These are phyloP conservation scores for Fusarium cicatricum DNA, from an alignment of 2,329 filamentous ascomycete species.

Conservation along the genomic window DNA sequence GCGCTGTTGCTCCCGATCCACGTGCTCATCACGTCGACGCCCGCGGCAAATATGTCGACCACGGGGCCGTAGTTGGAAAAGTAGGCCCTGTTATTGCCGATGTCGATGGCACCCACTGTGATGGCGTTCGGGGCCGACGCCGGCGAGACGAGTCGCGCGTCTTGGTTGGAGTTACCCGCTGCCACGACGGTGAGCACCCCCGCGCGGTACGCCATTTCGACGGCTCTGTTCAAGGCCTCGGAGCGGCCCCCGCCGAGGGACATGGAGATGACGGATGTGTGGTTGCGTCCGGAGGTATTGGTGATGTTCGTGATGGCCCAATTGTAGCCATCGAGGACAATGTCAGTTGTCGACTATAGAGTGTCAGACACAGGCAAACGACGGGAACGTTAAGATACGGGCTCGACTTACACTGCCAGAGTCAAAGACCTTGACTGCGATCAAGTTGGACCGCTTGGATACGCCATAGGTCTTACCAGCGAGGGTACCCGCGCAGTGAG, in stretches of 20 bases:
- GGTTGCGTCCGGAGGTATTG: conserved; percentile 47
- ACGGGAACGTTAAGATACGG: too few relatives aligned
- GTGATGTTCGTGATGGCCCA: conserved; percentile 55
- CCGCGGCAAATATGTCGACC: conserved; percentile 63
- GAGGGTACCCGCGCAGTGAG: conserved; percentile 57
- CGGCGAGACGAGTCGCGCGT: conserved; percentile 54
- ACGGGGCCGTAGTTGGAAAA: conserved; percentile 60
- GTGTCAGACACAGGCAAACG: not conserved
- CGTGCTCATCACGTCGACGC: conserved; percentile 55
- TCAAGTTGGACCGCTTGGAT: conserved; percentile 52
- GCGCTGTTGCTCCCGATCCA: conserved; percentile 54
- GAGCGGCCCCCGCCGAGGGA: conserved; percentile 59
- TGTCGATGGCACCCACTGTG: conserved; percentile 61
- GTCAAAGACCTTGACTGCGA: conserved; percentile 58
- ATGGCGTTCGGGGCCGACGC: conserved; percentile 57
- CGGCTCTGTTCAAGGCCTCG: conserved; percentile 58
- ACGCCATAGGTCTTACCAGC: conserved; percentile 56
- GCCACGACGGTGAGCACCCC: conserved; percentile 64
- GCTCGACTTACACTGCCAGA: conserved; percentile 19
- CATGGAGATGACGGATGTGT: conserved; percentile 62
- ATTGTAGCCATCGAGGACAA: conserved; percentile 45
- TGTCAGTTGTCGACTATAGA: conserved; percentile 33
- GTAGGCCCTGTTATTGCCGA: conserved; percentile 47
- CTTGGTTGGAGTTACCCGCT: conserved; percentile 60
- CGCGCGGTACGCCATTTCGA: conserved; percentile 53